A percentile compares a stretch with the other conserved stretches of the same genome.
phyloP scores from a whole-genome alignment of 306 rosid genomes.

The Carpinus fangiana region DNA sequence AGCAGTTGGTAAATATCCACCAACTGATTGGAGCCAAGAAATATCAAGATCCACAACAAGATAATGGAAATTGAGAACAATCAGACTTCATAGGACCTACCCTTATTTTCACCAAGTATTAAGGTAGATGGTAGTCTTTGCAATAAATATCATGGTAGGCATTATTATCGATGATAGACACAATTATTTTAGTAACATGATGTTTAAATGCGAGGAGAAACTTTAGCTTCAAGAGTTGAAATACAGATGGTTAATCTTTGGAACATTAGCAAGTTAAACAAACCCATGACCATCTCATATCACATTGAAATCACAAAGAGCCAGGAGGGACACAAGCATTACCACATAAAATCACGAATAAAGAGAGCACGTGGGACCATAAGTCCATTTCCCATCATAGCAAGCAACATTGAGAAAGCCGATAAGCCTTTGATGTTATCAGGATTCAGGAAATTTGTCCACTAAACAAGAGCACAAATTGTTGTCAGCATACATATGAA shows the following conservation, averaged over 20 bases:
- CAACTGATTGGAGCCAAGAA: neutral
- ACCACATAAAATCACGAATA: constrained; percentile 94
- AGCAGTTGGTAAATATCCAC: neutral
- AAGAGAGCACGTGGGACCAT: constrained; percentile 83
- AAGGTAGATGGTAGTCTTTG: neutral
- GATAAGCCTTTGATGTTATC: constrained; percentile 96
- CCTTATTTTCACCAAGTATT: neutral
- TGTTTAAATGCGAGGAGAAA: neutral
- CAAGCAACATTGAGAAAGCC: constrained; percentile 87
- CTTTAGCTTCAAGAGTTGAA: neutral
- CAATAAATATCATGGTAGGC: neutral
- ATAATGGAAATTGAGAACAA: neutral
- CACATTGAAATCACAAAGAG: constrained; percentile 8
- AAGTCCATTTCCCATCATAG: constrained; percentile 92
- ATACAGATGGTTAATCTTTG: neutral
- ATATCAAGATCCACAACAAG: neutral
- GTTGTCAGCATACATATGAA: constrained; percentile 11
- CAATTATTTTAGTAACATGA: neutral
- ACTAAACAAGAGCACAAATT: constrained; percentile 50
- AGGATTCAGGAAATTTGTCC: constrained; percentile 95
- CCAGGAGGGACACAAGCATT: constrained; percentile 31
- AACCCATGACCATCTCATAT: neutral
- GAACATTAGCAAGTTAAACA: constrained; percentile 7
- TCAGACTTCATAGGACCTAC: neutral
- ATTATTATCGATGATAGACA: neutral